Evolutionary conservation across 2,329 filamentous ascomycete species (phyloP).

Genomic region (Aureobasidium sp.): DNA sequence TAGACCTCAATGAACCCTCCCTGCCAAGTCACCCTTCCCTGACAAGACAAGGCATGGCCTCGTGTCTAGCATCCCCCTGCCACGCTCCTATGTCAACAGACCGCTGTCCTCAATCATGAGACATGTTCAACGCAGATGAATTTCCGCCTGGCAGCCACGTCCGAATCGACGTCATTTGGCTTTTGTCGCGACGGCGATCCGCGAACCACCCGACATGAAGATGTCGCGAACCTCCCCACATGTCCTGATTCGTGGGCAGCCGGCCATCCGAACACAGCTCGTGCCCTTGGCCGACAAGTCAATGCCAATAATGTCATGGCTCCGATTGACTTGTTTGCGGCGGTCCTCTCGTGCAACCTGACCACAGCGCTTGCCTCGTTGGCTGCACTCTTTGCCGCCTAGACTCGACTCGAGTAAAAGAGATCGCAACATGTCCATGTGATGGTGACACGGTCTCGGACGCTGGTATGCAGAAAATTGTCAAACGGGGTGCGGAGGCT

Average conservation of each 20-base stretch:
- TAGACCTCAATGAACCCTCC: background rate
- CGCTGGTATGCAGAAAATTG: background rate
- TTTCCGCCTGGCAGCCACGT: background rate
- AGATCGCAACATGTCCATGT: background rate
- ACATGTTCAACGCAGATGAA: background rate
- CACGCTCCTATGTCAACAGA: background rate
- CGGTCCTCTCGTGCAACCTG: background rate
- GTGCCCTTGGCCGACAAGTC: too few species aligned
- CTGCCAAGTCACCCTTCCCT: background rate
- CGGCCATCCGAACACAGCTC: constrained; percentile 11
- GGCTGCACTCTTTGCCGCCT: background rate
- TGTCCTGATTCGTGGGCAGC: constrained; percentile 10
- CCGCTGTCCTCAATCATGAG: background rate
- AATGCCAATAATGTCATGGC: background rate
- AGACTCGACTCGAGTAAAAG: background rate
- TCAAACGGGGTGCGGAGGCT: constrained; percentile 34
- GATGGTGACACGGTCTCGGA: background rate
- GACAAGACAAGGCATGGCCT: background rate
- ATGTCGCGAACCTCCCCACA: constrained; percentile 8
- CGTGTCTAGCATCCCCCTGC: background rate
- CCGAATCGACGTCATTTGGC: background rate
- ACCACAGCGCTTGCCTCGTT: background rate
- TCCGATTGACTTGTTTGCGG: background rate
- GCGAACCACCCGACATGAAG: background rate
- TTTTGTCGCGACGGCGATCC: background rate